Conservation (phyloP, 2,329 filamentous ascomycete genomes). For the Ophiosphaerella herpotricha region DNA sequence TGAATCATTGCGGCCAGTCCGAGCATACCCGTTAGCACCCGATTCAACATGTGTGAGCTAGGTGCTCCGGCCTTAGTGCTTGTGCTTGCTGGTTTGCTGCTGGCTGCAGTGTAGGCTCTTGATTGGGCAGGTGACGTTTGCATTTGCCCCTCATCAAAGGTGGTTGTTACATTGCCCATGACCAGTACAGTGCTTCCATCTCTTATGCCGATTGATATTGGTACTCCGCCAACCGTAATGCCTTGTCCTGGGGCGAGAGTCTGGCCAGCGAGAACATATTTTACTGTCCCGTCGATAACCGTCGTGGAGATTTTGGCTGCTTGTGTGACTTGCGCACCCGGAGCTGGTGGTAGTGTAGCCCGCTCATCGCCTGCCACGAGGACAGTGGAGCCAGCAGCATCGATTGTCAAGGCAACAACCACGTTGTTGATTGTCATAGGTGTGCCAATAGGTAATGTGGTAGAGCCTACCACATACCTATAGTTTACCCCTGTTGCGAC, state of each 20-base stretch:
- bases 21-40: neutral
- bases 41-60: neutral
- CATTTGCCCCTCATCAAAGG: constrained; percentile 3
- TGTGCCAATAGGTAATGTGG: constrained; percentile 11
- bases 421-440: constrained; percentile 16
- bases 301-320: constrained; percentile 10
- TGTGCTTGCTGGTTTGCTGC: neutral
- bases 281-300: constrained; percentile 16
- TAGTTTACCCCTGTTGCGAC: constrained; percentile 3
- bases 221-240: constrained; percentile 16
- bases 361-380: constrained; percentile 18
- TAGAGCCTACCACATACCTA: constrained; percentile 13
- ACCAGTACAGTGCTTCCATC: constrained; percentile 15
- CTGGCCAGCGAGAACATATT: constrained; percentile 19
- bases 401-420: constrained; percentile 13
- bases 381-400: constrained; percentile 16
- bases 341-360: constrained; percentile 11
- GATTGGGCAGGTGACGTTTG: neutral
- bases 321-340: neutral
- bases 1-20: neutral
- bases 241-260: constrained; percentile 23
- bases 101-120: neutral
- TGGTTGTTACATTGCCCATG: constrained; percentile 19
- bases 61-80: neutral
- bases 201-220: constrained; percentile 15